Evolutionary conservation across 768 basidiomycete genomes (phyloP).

Genomic region (Boletus huronensis): DNA sequence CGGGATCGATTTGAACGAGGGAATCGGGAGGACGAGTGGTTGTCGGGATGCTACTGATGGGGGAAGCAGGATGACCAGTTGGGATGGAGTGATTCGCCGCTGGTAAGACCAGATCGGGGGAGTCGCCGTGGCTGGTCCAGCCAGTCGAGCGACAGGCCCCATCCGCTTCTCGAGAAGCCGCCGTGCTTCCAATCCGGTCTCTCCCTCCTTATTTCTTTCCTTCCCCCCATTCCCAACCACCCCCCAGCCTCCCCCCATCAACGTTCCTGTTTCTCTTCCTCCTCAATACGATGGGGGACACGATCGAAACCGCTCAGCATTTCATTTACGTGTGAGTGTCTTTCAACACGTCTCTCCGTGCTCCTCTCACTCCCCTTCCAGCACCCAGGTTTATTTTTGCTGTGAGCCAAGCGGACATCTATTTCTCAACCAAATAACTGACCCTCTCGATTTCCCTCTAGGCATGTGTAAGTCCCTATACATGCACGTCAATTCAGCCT

Average conservation of each 20-base stretch:
- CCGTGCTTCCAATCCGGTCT: slow-evolving; percentile 25
- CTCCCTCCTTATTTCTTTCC: slow-evolving; percentile 28
- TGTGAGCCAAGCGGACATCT: slow-evolving; percentile 47
- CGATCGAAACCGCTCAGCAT: slow-evolving; percentile 58
- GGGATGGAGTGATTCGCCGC: slow-evolving; percentile 23
- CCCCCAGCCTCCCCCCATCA: slow-evolving; percentile 6
- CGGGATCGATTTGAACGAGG: neutral
- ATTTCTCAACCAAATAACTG: slow-evolving; percentile 21
- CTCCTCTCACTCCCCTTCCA: slow-evolving; percentile 21
- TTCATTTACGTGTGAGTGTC: slow-evolving; percentile 67
- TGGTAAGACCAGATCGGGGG: slow-evolving; percentile 29
- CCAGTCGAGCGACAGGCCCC: slow-evolving; percentile 17
- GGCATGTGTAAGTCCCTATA: slow-evolving; percentile 62
- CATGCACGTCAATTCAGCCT: slow-evolving; percentile 10
- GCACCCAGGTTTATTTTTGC: slow-evolving; percentile 78
- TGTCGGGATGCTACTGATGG: neutral
- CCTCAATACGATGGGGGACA: slow-evolving; percentile 38
- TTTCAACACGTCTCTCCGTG: neutral
- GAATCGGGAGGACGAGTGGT: neutral
- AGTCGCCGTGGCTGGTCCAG: slow-evolving; percentile 27
- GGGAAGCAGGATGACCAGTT: slow-evolving; percentile 17
- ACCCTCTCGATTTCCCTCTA: slow-evolving; percentile 36
- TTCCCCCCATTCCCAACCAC: slow-evolving; percentile 13
- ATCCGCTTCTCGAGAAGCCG: slow-evolving; percentile 30
- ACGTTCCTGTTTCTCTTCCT: slow-evolving; percentile 15